Base-by-base conservation (phyloP, 75 land plant genomes). In the Cryptomeria japonica region DNA sequence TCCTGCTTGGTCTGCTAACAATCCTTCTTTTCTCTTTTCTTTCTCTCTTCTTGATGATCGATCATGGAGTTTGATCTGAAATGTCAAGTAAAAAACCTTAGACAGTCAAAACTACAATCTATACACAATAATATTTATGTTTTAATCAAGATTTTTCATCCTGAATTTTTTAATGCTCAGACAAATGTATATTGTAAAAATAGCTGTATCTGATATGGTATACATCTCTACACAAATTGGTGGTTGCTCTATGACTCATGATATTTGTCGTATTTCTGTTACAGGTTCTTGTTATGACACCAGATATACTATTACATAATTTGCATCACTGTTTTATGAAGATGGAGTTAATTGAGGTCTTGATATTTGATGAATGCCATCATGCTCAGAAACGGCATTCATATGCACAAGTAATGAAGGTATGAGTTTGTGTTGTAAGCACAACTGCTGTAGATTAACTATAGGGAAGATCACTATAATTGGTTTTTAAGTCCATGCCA, bases 321-420 rank as follows among this genome's bases (percentile, higher is more conserved):
- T 91, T 98, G 86, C 90, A 84, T 14, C 99, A 98, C 84, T 93
- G 96, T 85, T 95, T 94, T 53, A 92, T 98, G 76, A 95, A 87
- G 80, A 94, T 95, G 94, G 99, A 96, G 55, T 72, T 39, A 3
- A 92, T 98, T 85, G 91, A 95, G 44, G 91, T 98, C 14, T 87
- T 98, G 87, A 94, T 98, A 86, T 95, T 98, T 89, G 99, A 98
- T 90, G 99, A 98, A 90, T 98, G 99, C 77, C 99, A 98, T 93
- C 99, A 98, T 94, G 97, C 97, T 51, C 89, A 92, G 70, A 95
- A 93, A 87, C 86, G 92, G 37, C 99, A 98, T 93, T 96, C 99
- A 76, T 98, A 97, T 96, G 99, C 99, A 39, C 91, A 91, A 87
- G 96, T 98, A 83, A 98, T 97, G 99, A 91, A 88, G 94, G 99